Conservation (phyloP, 1,284 basidiomycete species). For the Cryptococcus sp. region DNA sequence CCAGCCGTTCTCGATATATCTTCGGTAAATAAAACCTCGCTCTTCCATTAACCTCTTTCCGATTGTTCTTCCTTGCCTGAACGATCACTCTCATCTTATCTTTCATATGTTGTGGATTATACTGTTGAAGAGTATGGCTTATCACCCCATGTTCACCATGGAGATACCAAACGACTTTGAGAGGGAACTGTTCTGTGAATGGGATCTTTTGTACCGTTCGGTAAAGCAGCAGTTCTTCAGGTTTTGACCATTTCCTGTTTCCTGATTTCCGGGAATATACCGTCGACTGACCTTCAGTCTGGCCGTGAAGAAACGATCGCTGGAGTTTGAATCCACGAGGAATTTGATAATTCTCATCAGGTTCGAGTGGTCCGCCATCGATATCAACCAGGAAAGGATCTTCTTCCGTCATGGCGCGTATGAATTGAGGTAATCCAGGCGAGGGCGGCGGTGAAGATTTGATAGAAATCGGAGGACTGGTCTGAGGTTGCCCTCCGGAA, state of each 20-base stretch:
- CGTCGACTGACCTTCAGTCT: conserved; percentile 7
- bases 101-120: conserved; percentile 40
- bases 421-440: background rate
- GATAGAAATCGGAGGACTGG: background rate
- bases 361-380: conserved; percentile 15
- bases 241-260: conserved; percentile 20
- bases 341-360: conserved; percentile 14
- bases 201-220: conserved; percentile 38
- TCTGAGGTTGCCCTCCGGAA: background rate
- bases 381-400: conserved; percentile 28
- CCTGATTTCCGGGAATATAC: conserved; percentile 23
- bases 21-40: conserved; percentile 26
- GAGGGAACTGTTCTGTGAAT: conserved; percentile 21
- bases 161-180: conserved; percentile 26
- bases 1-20: background rate
- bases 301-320: conserved; percentile 18
- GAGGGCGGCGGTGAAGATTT: background rate
- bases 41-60: conserved; percentile 18
- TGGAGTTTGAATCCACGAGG: conserved; percentile 8
- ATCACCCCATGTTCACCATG: conserved; percentile 28
- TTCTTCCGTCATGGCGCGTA: background rate
- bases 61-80: conserved; percentile 13
- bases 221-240: conserved; percentile 30
- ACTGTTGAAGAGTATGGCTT: conserved; percentile 14
- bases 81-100: conserved; percentile 33